Conservation (phyloP, 2,329 filamentous ascomycete genomes). For the Epichloe brachyelytri region DNA sequence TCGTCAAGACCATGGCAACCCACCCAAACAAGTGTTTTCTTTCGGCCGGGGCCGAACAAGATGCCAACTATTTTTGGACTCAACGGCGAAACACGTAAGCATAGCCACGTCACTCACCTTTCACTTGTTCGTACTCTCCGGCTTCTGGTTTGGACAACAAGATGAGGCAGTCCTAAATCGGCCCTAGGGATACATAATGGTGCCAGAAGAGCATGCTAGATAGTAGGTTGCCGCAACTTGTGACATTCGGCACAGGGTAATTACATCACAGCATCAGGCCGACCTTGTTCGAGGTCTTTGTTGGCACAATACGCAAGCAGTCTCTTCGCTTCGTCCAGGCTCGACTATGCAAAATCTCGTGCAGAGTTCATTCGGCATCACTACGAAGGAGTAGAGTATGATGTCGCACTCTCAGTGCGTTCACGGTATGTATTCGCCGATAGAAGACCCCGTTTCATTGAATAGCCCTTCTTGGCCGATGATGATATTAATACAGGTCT, state of each 20-base stretch:
- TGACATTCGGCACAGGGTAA: not conserved
- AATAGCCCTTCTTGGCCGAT: not conserved
- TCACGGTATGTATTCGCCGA: not conserved
- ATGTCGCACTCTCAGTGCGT: not conserved
- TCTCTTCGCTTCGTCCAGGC: not conserved
- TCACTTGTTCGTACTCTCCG: too few relatives aligned
- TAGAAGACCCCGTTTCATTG: not conserved
- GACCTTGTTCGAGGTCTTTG: too few relatives aligned
- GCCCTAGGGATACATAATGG: too few relatives aligned
- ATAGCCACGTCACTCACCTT: too few relatives aligned
- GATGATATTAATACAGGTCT: slow-evolving; percentile 24
- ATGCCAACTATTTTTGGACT: too few relatives aligned
- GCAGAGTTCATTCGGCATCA: not conserved
- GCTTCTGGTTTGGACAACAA: too few relatives aligned
- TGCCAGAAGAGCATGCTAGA: not conserved
- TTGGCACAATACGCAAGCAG: not conserved
- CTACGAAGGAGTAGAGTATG: not conserved
- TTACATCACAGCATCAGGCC: not conserved
- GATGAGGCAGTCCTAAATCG: too few relatives aligned
- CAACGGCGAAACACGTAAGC: too few relatives aligned
- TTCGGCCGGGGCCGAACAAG: too few relatives aligned
- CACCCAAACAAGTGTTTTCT: too few relatives aligned
- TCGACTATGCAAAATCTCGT: too few relatives aligned
- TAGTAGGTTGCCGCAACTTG: not conserved
- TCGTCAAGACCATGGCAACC: too few relatives aligned